Base-by-base conservation (phyloP, 305 asterid genomes). In the Petunia hybrid region DNA sequence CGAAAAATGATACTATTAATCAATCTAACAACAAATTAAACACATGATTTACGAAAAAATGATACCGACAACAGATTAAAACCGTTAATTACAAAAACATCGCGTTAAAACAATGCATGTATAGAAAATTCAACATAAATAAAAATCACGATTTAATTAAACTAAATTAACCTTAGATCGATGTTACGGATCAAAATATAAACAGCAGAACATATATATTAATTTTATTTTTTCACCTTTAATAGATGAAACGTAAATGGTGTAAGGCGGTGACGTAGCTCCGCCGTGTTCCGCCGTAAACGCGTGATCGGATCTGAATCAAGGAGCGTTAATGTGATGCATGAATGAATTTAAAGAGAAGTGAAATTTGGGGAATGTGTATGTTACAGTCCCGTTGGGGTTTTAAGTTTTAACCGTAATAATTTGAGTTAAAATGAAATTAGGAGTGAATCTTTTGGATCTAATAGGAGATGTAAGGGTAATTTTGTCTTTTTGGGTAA, bases 331-430 rank as follows among this genome's bases (percentile, higher is more conserved):
- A 10, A 5, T 66, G 53, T 31, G 61, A 70, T 46, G 77, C 77
- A 71, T 71, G 77, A 48, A 71, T 48, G 77, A 48, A 71, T 48
- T 48, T 35, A 61, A 0, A 71, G 45, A 48, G 46, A 56, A 10
- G 14, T 40, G n/a, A 70, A 51, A 51, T 51, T 51, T 43, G 76
- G 78, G 45, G 42, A 51, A 73, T 73, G 78, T 8, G 13, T 62
- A 5, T 6, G 14, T 61, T 31, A 12, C 36, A 35, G 46, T 51
- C 46, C 46, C 14, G 63, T 51, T 73, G 63, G 42, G 63, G 78
- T 73, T 73, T 51, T 73, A 46, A 22, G 63, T 62, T 73, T 73
- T 73, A 73, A 73, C 78, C 36, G 78, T 51, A 73, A 73, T 48
- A 73, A 51, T 51, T 22, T 22, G 53, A 73, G 63, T 73, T 63